These are phyloP conservation scores for Mortierella sp. DNA, from an alignment of 371 early-diverging fungal genomes.

Conservation along the genomic window DNA sequence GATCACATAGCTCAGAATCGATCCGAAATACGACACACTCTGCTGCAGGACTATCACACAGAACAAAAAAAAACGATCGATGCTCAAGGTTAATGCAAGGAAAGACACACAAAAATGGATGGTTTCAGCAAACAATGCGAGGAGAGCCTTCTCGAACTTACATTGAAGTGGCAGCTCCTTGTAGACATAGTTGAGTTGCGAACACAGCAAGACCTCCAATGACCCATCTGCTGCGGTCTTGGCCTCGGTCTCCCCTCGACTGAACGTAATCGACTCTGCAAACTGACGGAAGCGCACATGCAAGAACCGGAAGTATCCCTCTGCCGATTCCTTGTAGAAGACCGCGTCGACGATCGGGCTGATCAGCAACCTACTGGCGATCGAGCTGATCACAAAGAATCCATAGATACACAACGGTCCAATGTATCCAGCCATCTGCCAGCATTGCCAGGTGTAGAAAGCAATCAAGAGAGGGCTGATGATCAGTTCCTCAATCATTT, in stretches of 20 bases:
- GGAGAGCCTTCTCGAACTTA: conserved; percentile 48
- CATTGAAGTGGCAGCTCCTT: conserved; percentile 75
- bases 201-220: conserved; percentile 65
- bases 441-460: conserved; percentile 84
- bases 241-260: conserved; percentile 79
- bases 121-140: no score
- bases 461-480: conserved; percentile 82
- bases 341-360: conserved; percentile 83
- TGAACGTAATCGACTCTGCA: conserved; percentile 87
- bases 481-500: conserved; percentile 76
- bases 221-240: conserved; percentile 64
- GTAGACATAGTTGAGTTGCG: conserved; percentile 72
- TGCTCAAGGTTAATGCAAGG: neutral
- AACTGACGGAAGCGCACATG: conserved; percentile 81
- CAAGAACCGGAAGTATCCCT: conserved; percentile 83
- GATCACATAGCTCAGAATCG: conserved; percentile 86
- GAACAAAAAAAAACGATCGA: neutral
- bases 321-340: conserved; percentile 80
- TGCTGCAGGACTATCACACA: conserved; percentile 69
- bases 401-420: conserved; percentile 80
- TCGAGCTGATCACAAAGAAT: conserved; percentile 79
- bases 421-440: conserved; percentile 74
- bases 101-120: neutral
- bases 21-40: conserved; percentile 83
- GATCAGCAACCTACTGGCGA: conserved; percentile 73